A percentile compares a stretch with the other conserved stretches of the same genome.
Conservation (phyloP, 805 yeast species). For the Zygotorulaspora danielsina region DNA sequence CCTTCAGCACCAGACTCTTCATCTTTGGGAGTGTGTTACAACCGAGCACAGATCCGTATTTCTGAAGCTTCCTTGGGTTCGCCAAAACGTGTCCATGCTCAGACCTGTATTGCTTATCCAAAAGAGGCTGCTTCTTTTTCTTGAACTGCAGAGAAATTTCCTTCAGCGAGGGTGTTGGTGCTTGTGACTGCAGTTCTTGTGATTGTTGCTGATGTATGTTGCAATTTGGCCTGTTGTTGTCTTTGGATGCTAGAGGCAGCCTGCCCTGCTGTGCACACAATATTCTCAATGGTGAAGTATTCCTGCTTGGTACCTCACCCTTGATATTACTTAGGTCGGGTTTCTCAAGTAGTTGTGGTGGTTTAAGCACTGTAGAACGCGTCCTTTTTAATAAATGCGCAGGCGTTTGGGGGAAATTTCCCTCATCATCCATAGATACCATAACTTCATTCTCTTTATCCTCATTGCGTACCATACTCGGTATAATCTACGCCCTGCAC, state of each 20-base stretch:
- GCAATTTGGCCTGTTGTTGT: conserved; percentile 25
- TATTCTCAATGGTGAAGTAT: conserved; percentile 13
- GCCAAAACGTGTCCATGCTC: conserved; percentile 12
- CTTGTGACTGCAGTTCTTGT: conserved; percentile 12
- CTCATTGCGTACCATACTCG: conserved; percentile 8
- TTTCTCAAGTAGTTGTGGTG: conserved; percentile 5
- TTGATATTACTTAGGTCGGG: conserved; percentile 2
- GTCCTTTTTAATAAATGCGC: conserved; percentile 24
- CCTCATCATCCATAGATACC: conserved; percentile 5
- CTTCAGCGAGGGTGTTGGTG: conserved; percentile 1
- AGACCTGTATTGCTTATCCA: conserved; percentile 1
- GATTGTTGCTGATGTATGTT: conserved; percentile 7
- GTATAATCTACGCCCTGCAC: background rate
- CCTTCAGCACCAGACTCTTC: conserved; percentile 32
- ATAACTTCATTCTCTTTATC: conserved; percentile 17
- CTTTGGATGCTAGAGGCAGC: conserved; percentile 33
- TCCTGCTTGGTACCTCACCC: conserved; percentile 10
- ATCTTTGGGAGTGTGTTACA: conserved; percentile 25
- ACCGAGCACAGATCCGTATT: conserved; percentile 31
- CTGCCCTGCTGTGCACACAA: conserved; percentile 16
- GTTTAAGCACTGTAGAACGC: conserved; percentile 20
- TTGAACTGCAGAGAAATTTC: conserved; percentile 9
- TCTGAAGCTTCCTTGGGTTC: conserved; percentile 35
- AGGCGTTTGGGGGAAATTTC: conserved; percentile 26
- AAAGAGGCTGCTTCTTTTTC: conserved; percentile 11